Evolutionary conservation across 176 grass and related monocot genomes (phyloP), one percentile per base, ranked within the genome.

Genomic region (Secale cereale): DNA sequence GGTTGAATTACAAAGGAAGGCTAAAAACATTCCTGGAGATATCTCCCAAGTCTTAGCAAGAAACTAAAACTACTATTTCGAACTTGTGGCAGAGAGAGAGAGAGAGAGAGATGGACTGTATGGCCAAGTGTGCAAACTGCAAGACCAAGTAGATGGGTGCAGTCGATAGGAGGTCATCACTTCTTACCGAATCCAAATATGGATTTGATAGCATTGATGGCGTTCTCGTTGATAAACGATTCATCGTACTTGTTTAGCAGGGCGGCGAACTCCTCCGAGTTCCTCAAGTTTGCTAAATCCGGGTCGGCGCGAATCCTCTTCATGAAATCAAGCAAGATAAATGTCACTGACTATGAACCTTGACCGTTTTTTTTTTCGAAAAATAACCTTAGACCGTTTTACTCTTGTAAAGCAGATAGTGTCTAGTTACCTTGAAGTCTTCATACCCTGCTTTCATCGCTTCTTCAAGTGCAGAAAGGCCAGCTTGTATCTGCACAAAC

Each of bases 201-300:
- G 35, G 97, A 99, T 54, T 99, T 99, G 79, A 96, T 91, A 61
- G 97, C 97, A 11, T 96, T 99, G 85, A 96, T 89, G 25, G 97
- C 91, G n/a, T 73, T 96, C 84, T 99, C 97, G 2, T 99, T 99
- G 84, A 99, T 91, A 85, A 99, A 99, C 3, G 97, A 94, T 76
- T 99, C 97, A 8, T 99, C 97, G 13, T 81, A 99, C 62, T 94
- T 95, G 86, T 94, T 99, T 59, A 99, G 64, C 27, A 99, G 52
- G 14, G 64, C 9, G 7, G 95, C 86, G 3, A 99, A 94, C 41
- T 94, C 84, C 60, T 89, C 90, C 0, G 75, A 78, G 74, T 89
- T 84, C 86, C 97, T 92, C 75, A 96, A 23, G 69, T 91, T 94
- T 3, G 76, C 90, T 17, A 99, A 84, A 82, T 99, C 97, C 12